Conservation (phyloP, 306 rosid species). For the Castanea crenata region DNA sequence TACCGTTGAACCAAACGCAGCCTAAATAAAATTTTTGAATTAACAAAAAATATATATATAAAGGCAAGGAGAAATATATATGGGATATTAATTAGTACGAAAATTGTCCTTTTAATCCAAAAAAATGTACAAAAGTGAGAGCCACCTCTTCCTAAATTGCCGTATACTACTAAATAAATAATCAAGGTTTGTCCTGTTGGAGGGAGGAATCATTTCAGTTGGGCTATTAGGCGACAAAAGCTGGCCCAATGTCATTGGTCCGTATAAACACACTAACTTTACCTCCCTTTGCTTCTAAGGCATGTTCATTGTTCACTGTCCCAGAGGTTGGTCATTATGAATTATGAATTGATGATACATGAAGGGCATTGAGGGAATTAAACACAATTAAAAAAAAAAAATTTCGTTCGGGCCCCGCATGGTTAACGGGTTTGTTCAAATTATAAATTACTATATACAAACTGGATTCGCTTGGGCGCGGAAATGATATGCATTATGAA, state of each 20-base stretch:
- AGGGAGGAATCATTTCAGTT: constrained; percentile 51
- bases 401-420: neutral
- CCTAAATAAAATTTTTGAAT: too few relatives aligned
- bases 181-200: constrained; percentile 5
- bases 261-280: constrained; percentile 15
- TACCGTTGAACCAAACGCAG: too few relatives aligned
- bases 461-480: too few relatives aligned
- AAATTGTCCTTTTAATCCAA: too few relatives aligned
- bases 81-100: too few relatives aligned
- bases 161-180: neutral
- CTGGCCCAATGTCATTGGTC: constrained; percentile 44
- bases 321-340: constrained; percentile 28
- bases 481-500: too few relatives aligned
- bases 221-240: constrained; percentile 54
- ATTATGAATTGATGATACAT: neutral
- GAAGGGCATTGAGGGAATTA: neutral
- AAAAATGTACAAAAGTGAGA: neutral
- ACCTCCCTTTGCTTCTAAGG: constrained; percentile 64
- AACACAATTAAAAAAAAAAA: too few relatives aligned
- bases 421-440: neutral
- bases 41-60: too few relatives aligned
- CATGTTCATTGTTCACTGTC: constrained; percentile 38
- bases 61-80: too few relatives aligned
- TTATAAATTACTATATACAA: too few relatives aligned
- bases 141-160: neutral